Evolutionary conservation across 495 filamentous ascomycete genomes (phyloP).

Genomic region (Neurospora terricola): DNA sequence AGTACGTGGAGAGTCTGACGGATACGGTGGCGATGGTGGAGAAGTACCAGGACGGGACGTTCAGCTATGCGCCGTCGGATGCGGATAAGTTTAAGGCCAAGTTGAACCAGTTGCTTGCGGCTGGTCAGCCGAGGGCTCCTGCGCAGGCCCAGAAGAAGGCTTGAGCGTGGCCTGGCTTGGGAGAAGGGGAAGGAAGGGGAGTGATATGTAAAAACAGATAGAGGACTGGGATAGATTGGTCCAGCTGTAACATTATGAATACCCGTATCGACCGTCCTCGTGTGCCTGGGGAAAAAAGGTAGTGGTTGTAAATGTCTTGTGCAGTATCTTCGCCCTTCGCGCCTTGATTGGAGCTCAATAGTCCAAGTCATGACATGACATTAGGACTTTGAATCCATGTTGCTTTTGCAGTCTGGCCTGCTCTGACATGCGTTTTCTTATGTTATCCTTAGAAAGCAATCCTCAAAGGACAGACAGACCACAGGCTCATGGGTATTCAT

Average conservation of each 20-base stretch:
- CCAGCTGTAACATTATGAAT: background rate
- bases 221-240: background rate
- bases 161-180: background rate
- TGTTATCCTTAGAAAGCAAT: background rate
- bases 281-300: too few relatives aligned
- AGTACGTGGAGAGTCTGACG: constrained; percentile 13
- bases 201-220: background rate
- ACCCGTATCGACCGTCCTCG: background rate
- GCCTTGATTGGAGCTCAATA: background rate
- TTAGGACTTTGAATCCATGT: background rate
- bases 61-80: constrained; percentile 14
- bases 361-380: background rate
- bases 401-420: background rate
- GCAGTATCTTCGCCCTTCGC: background rate
- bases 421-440: background rate
- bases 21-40: constrained; percentile 25
- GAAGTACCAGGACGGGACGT: constrained; percentile 22
- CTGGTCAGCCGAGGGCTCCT: constrained; percentile 1
- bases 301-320: background rate
- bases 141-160: constrained; percentile 8
- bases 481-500: background rate
- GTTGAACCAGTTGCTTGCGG: constrained; percentile 17
- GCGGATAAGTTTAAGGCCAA: constrained; percentile 15
- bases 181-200: background rate
- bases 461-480: background rate